Base-by-base conservation (phyloP, 805 yeast genomes). In the Starmerella davenportii region DNA sequence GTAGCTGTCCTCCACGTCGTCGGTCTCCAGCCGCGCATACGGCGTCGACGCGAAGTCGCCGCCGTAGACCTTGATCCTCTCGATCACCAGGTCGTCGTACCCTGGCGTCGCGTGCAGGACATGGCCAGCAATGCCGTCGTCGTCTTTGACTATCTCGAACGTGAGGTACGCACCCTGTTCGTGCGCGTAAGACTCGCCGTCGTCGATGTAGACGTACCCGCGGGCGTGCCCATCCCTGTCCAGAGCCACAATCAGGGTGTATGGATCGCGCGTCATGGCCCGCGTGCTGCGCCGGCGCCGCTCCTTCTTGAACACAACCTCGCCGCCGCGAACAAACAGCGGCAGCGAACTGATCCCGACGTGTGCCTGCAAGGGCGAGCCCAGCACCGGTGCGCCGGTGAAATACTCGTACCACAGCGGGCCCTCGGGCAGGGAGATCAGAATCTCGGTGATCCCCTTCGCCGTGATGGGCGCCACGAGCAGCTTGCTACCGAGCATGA, bases 391-490 rank as follows among this genome's bases (percentile, higher is more conserved):
- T 18, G 38, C 35, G 5, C 52, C 52, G 2, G 49, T 43, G 40
- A 39, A 46, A 47, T 58, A 62, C 43, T 62, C 63, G 44, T 61
- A 62, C 17, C 47, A 38, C 9, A 4, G 14, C 24, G 33, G 20
- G 17, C 44, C 47, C 21, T 56, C 62, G 0, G 85, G 85, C 21
- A 78, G 46, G 43, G 64, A 65, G 4, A 76, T 53, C 1, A 53
- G 52, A 1, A 66, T 65, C 0, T 54, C 40, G 0, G 50, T 45
- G 4, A 64, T 66, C 1, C 63, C 70, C 44, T 72, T 71, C 1
- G 66, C 68, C 1, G 78, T 71, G 2, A 87, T 74, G 3, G 98
- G 98, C 51, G 77, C 79, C 1, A 80, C 79, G 42, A 87, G 53
- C 14, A 87, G 52, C 8, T 72, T 59, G 30, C 65, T 59, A 18